Base-by-base conservation (phyloP, 768 basidiomycete genomes). In the Podaxis sp. region DNA sequence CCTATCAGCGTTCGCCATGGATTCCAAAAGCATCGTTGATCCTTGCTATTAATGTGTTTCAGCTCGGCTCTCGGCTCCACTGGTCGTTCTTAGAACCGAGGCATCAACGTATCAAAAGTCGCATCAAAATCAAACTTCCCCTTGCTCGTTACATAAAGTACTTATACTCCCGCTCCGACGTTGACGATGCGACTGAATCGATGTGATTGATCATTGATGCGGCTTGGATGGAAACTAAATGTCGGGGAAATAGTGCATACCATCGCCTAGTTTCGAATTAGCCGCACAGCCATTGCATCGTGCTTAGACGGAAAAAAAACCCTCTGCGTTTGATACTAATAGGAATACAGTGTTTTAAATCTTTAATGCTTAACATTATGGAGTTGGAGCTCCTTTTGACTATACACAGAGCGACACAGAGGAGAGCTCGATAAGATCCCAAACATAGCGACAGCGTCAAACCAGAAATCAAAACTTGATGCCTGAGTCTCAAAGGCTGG, bases 51-150 rank as follows among this genome's bases (percentile, higher is more conserved):
- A 44, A 44, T 9, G 32, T 32, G 32, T 32, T 32, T 32, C 42
- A 44, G 16, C 5, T 44, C 42, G 42, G 42, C 42, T 44, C 21
- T 3, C 23, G 21, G 47, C 3, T 25, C 21, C 10, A 48, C 21
- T 27, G 23, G 23, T 23, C 21, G 7, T 25, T 48, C 21, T 10
- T 23, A 9, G 25, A 23, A 48, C 21, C 11, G 13, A 4, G 52
- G 13, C 40, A 55, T 54, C 52, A 54, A 40, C 16, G 54, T 44
- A 56, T 56, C 55, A 56, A 47, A 46, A 18, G 55, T 56, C 55
- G 42, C 54, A 27, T 44, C 40, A 55, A 55, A 11, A 11, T 47
- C 55, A 47, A 56, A 25, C 25, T 32, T 52, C 14, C 51, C 28
- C n/a, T 44, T 44, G 6, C 42, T 9, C 7, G 32, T 32, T 32